Evolutionary conservation across 2,329 filamentous ascomycete species (phyloP).

Genomic region (Microcyclosporella mali): DNA sequence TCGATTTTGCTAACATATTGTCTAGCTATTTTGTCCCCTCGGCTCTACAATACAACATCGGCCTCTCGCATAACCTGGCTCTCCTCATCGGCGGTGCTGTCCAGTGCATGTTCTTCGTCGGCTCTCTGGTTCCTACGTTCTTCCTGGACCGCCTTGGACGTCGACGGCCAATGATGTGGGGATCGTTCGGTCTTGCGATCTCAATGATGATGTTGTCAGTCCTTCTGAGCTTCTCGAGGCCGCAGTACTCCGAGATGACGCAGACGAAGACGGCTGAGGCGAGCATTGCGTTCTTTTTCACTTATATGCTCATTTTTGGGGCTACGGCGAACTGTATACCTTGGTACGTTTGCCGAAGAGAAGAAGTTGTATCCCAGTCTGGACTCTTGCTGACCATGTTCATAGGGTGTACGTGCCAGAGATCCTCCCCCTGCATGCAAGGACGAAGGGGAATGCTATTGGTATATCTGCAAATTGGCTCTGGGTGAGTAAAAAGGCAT

Average conservation of each 20-base stretch:
- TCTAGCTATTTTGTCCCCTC: slow-evolving; percentile 38
- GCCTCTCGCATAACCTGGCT: slow-evolving; percentile 39
- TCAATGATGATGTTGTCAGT: slow-evolving; percentile 38
- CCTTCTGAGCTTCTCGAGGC: slow-evolving; percentile 39
- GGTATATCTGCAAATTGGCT: slow-evolving; percentile 47
- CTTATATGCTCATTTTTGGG: slow-evolving; percentile 34
- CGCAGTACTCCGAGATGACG: slow-evolving; percentile 26
- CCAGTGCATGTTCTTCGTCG: slow-evolving; percentile 38
- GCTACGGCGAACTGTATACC: slow-evolving; percentile 44
- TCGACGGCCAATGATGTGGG: slow-evolving; percentile 32
- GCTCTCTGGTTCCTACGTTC: slow-evolving; percentile 42
- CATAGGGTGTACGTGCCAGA: slow-evolving; percentile 46
- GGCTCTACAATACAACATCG: slow-evolving; percentile 44
- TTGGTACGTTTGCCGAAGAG: no score
- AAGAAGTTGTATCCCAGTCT: no score
- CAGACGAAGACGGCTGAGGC: slow-evolving; percentile 40
- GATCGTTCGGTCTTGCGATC: slow-evolving; percentile 29
- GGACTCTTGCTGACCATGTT: no score
- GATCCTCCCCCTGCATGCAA: slow-evolving; percentile 45
- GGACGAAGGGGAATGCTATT: slow-evolving; percentile 46
- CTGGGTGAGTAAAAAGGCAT: slow-evolving; percentile 26
- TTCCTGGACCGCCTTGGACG: slow-evolving; percentile 39
- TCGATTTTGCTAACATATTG: slow-evolving; percentile 7
- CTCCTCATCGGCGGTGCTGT: slow-evolving; percentile 44
- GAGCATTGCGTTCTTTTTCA: slow-evolving; percentile 48